A percentile compares a stretch with the other conserved stretches of the same genome.
Evolutionary conservation across 2,329 filamentous ascomycete species (phyloP).

Genomic region (Nemania sp.): DNA sequence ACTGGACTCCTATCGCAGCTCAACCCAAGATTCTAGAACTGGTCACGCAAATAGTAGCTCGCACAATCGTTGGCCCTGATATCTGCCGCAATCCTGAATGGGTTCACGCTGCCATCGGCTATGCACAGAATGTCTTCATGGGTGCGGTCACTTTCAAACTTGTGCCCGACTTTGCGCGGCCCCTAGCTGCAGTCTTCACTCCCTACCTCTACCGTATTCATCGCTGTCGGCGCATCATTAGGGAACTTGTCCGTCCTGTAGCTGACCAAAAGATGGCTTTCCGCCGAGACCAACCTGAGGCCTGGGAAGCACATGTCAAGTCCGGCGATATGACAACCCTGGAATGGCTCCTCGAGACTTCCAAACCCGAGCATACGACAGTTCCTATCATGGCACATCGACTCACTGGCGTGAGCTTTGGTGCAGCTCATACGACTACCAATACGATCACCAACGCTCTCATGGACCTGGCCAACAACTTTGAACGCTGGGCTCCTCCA

Average conservation of each 20-base stretch:
- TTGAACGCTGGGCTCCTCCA: constrained; percentile 16
- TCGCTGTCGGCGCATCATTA: constrained; percentile 10
- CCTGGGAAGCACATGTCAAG: constrained; percentile 10
- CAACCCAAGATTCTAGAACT: constrained; percentile 18
- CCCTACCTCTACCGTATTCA: constrained; percentile 19
- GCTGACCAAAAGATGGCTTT: constrained; percentile 9
- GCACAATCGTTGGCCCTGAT: constrained; percentile 18
- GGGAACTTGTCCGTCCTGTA: constrained; percentile 2
- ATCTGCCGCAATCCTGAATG: constrained; percentile 20
- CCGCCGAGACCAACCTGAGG: constrained; percentile 14
- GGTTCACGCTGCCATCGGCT: constrained; percentile 9
- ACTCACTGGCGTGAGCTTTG: constrained; percentile 17
- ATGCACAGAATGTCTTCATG: constrained; percentile 18
- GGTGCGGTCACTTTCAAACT: constrained; percentile 13
- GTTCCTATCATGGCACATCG: constrained; percentile 11
- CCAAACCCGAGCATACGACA: neutral
- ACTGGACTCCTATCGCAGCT: constrained; percentile 15
- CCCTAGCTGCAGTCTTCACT: constrained; percentile 10
- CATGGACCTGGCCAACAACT: constrained; percentile 17
- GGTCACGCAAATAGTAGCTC: constrained; percentile 15
- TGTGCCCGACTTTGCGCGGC: constrained; percentile 3
- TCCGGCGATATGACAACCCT: constrained; percentile 1
- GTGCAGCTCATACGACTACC: constrained; percentile 21
- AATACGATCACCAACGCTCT: constrained; percentile 17
- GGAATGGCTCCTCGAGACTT: constrained; percentile 18